Percentiles rank a stretch among this genome's conserved stretches.
Evolutionary conservation across 176 grass and related monocot species (phyloP).

Genomic region (Cymbopogon citratus): DNA sequence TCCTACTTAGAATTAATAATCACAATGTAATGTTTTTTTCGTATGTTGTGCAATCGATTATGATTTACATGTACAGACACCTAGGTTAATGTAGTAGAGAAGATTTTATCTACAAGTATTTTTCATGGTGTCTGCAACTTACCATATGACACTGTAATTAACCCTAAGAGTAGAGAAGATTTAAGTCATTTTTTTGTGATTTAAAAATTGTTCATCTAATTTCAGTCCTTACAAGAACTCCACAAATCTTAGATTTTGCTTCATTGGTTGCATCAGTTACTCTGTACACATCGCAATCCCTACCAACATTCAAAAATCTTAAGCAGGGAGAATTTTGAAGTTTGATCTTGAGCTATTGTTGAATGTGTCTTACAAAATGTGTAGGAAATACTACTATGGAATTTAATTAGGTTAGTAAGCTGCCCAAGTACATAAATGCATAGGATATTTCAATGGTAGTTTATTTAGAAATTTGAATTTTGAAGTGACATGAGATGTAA

Average conservation of each 20-base stretch:
- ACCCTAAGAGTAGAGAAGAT: background rate
- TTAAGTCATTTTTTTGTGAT: background rate
- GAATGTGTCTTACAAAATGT: background rate
- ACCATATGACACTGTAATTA: background rate
- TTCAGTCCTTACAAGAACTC: background rate
- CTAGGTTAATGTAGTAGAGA: background rate
- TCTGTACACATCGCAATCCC: background rate
- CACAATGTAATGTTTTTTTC: background rate
- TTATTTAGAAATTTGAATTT: background rate
- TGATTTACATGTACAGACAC: background rate
- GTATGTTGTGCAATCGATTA: background rate
- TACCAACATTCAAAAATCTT: background rate
- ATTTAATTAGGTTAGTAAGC: background rate
- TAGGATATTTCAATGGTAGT: background rate
- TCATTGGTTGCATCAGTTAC: background rate
- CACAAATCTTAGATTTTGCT: background rate
- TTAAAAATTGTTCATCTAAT: background rate
- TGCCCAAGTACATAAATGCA: background rate
- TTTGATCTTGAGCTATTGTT: background rate
- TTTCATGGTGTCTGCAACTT: background rate
- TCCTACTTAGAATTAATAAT: background rate
- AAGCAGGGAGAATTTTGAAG: background rate
- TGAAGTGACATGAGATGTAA: background rate
- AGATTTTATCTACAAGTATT: too few species aligned
- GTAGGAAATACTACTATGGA: background rate